Evolutionary conservation across 2,329 filamentous ascomycete genomes (phyloP), one percentile per base, ranked within the genome.

Genomic region (Aureobasidium pullulans): DNA sequence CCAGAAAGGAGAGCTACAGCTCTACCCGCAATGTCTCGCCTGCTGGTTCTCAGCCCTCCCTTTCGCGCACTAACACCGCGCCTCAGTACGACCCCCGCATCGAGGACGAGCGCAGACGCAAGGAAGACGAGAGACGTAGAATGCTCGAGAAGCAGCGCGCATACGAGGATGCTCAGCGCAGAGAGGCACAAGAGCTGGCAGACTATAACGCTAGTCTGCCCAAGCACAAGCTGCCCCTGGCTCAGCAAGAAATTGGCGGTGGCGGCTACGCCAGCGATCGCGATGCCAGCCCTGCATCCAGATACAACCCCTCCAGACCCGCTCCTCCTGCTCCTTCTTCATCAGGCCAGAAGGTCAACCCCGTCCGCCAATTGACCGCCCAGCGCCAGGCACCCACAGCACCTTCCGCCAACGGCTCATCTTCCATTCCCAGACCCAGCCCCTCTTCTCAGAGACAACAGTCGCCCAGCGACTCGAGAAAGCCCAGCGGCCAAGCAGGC

Each of bases 121-220:
- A 71, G 62, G 74, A 77, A 23, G 75, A 78, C 44, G 68, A 69
- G 32, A 70, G 72, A 59, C 63, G 70, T 58, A 64, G 67, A 49
- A 61, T 77, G 54, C 73, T 77, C 28, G 75, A 61, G 37, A 57
- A 34, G 50, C 49, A 76, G 59, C 66, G 71, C 32, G 66, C 72
- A 43, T 69, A 74, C 39, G 74, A 78, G 48, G 72, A 74, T 43
- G 76, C 79, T 47, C 75, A 79, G 37, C 69, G 70, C 54, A 73
- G 89, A 58, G 84, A 87, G 64, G 90, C 96, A 54, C 79, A 89
- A 66, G 91, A 94, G 70, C 68, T 71, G 53, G 69, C 69, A 37
- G 89, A 85, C 16, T 96, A 96, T 74, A 96, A 97, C 72, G 88
- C 90, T 37, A 90, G 89, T 28, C 76, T 96, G 61, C 93, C 91